phyloP scores from a whole-genome alignment of 345 rosid species.

The Microcos paniculata region DNA sequence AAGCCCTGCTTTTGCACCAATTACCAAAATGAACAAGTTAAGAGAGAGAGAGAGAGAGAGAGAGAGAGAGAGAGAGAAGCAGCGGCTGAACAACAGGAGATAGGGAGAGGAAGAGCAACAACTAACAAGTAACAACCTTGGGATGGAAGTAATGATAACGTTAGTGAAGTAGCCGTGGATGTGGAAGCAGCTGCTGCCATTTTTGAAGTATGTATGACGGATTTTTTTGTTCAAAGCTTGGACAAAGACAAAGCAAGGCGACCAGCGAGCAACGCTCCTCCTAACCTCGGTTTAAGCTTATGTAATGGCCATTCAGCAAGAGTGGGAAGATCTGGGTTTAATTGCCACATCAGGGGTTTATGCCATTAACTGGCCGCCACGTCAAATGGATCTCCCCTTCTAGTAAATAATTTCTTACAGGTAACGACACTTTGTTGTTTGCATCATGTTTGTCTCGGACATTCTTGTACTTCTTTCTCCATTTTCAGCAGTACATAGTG shows the following conservation, averaged over 20 bases:
- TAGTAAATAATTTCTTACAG: background rate
- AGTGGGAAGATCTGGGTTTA: background rate
- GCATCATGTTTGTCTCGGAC: background rate
- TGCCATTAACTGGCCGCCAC: background rate
- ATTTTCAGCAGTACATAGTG: no score
- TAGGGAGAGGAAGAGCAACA: no score
- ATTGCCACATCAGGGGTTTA: background rate
- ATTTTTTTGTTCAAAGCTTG: background rate
- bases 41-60: no score
- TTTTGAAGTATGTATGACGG: background rate
- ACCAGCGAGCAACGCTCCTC: background rate
- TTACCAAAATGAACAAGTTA: background rate
- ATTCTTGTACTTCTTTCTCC: no score
- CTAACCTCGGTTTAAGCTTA: no score
- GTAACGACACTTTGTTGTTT: background rate
- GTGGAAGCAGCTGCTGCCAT: constrained; percentile 10
- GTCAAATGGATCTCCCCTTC: background rate
- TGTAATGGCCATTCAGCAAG: background rate
- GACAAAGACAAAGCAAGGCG: background rate
- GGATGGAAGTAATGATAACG: background rate
- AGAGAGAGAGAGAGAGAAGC: background rate
- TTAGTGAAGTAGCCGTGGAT: constrained; percentile 7
- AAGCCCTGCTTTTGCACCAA: constrained; percentile 1
- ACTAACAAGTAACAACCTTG: background rate
- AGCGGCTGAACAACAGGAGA: background rate